A percentile compares a stretch with the other conserved stretches of the same genome.
Conservation (phyloP, 2,329 filamentous ascomycete genomes). For the Nectriaceae sp. region DNA sequence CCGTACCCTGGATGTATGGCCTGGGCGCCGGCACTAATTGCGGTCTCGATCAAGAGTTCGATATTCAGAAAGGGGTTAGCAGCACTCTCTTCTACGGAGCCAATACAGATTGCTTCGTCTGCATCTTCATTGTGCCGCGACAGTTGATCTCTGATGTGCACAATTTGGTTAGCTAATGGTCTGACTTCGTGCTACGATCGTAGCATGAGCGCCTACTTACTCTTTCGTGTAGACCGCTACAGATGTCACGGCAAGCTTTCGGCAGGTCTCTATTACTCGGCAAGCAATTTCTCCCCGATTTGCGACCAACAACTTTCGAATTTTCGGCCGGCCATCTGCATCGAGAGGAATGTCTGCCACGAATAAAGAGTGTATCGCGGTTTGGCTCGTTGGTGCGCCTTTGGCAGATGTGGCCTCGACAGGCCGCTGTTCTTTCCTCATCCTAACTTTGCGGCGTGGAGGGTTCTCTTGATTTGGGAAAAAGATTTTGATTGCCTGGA, state of each 20-base stretch:
- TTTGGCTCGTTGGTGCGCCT: background rate
- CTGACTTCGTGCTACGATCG: background rate
- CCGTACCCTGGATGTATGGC: conserved; percentile 22
- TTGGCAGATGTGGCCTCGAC: too few species aligned
- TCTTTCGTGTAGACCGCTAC: conserved; percentile 58
- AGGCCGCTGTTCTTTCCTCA: too few species aligned
- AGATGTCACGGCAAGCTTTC: conserved; percentile 47
- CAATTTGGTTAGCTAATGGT: background rate
- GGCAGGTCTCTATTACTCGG: conserved; percentile 21
- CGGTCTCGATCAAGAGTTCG: conserved; percentile 12
- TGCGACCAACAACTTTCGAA: conserved; percentile 25
- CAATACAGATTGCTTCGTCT: conserved; percentile 18
- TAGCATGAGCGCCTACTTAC: background rate
- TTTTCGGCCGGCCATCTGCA: conserved; percentile 23
- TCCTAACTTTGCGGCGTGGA: too few species aligned
- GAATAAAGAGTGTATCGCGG: background rate
- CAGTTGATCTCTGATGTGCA: conserved; percentile 7
- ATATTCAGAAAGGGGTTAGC: conserved; percentile 15
- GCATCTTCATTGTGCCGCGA: conserved; percentile 16
- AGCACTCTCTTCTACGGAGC: conserved; percentile 8
- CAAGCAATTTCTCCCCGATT: conserved; percentile 27
- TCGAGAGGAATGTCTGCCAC: background rate
- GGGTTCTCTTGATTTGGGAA: too few species aligned
- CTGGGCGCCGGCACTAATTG: conserved; percentile 31
- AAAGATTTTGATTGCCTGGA: too few species aligned